Percentiles rank a stretch among this genome's conserved stretches.
Evolutionary conservation across 768 basidiomycete species (phyloP).

Genomic region (Chiua virens): DNA sequence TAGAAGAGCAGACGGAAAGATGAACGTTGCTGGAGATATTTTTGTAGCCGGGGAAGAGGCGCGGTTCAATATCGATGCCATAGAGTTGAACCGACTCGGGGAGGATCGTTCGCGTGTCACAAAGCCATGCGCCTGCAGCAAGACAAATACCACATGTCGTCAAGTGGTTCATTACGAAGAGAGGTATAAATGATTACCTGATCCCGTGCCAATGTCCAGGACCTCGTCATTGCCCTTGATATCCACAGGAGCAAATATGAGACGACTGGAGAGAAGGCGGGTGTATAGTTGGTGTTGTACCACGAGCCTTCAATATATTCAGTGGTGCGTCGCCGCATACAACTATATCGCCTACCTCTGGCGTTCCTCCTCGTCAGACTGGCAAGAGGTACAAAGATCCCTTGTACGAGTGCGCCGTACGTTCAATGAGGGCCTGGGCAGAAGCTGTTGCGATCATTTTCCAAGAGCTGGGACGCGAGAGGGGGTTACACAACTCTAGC

Average conservation of each 20-base stretch:
- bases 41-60: conserved; percentile 10
- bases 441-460: too few species aligned
- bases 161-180: not conserved
- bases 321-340: not conserved
- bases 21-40: conserved; percentile 4
- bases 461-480: too few species aligned
- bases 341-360: conserved; percentile 3
- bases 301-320: conserved; percentile 4
- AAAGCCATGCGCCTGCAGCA: conserved; percentile 1
- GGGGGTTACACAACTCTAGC: too few species aligned
- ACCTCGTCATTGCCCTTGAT: conserved; percentile 6
- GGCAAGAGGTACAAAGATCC: conserved; percentile 24
- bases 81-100: conserved; percentile 17
- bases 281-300: conserved; percentile 22
- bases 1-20: conserved; percentile 13
- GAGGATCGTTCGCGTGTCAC: not conserved
- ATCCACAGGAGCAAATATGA: too few species aligned
- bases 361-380: conserved; percentile 18
- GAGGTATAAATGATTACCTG: conserved; percentile 9
- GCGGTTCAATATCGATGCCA: conserved; percentile 23
- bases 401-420: conserved; percentile 13
- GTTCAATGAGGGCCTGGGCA: too few species aligned
- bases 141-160: conserved; percentile 5
- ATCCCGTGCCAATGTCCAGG: conserved; percentile 23
- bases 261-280: not conserved